Percentiles rank a stretch among this genome's conserved stretches.
These are phyloP conservation scores for Ustilago tritici DNA, from an alignment of 1,284 basidiomycete genomes.

Conservation along the genomic window DNA sequence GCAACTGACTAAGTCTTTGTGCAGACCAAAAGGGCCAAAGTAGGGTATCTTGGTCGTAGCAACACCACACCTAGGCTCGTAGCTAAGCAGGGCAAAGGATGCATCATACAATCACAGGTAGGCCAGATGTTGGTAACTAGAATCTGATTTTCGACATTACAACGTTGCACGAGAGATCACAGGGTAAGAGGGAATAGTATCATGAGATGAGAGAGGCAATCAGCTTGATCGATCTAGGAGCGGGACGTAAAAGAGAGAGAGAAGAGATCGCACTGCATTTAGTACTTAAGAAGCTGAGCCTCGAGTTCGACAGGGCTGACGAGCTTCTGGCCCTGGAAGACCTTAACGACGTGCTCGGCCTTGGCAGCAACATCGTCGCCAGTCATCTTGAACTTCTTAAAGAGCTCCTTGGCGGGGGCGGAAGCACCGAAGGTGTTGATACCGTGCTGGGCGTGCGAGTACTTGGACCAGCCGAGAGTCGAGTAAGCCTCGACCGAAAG, in stretches of 20 bases:
- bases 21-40: too few relatives aligned
- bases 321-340: constrained; percentile 85
- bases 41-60: too few relatives aligned
- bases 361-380: constrained; percentile 79
- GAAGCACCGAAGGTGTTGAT: constrained; percentile 77
- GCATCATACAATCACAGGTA: neutral
- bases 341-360: constrained; percentile 85
- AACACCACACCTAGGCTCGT: too few relatives aligned
- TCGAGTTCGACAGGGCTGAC: constrained; percentile 77
- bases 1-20: too few relatives aligned
- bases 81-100: too few relatives aligned
- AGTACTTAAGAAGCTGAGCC: constrained; percentile 49
- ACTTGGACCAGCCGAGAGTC: constrained; percentile 68
- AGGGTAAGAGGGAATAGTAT: constrained; percentile 9
- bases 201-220: constrained; percentile 11
- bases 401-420: constrained; percentile 88
- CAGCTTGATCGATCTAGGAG: constrained; percentile 17
- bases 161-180: constrained; percentile 16
- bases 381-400: constrained; percentile 72
- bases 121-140: constrained; percentile 2
- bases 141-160: constrained; percentile 21
- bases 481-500: constrained; percentile 86
- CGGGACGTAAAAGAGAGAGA: neutral
- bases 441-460: constrained; percentile 66
- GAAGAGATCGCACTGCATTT: constrained; percentile 2